Evolutionary conservation across 2,329 filamentous ascomycete species (phyloP).

Genomic region (Sphaerulina musiva): DNA sequence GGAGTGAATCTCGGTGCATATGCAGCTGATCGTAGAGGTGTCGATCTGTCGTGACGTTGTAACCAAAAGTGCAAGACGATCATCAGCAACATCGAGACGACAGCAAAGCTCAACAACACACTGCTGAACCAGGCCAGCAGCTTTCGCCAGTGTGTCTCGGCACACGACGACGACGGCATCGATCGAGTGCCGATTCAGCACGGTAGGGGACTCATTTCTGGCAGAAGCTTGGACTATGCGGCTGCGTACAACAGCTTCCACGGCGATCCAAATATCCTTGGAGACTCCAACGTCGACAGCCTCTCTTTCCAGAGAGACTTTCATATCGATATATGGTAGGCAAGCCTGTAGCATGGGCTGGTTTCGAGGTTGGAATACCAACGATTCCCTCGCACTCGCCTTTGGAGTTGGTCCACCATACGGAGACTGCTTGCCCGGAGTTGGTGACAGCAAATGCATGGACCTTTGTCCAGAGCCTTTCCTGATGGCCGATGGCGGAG

Average conservation of each 20-base stretch:
- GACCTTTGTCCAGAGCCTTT: constrained; percentile 9
- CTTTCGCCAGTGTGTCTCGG: constrained; percentile 7
- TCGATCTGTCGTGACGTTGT: constrained; percentile 6
- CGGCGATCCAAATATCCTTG: constrained; percentile 28
- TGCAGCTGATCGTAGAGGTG: constrained; percentile 8
- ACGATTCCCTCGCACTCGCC: constrained; percentile 4
- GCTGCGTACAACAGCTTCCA: constrained; percentile 26
- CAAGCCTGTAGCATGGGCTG: neutral
- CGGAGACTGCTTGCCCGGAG: constrained; percentile 10
- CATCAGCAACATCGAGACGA: constrained; percentile 11
- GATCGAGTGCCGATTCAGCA: constrained; percentile 2
- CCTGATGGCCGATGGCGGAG: constrained; percentile 10
- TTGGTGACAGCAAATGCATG: constrained; percentile 12
- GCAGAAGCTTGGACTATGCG: constrained; percentile 10
- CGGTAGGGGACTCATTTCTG: neutral
- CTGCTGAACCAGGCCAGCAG: constrained; percentile 7
- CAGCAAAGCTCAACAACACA: constrained; percentile 18
- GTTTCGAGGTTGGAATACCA: neutral
- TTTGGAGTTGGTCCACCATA: constrained; percentile 20
- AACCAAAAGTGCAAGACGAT: constrained; percentile 13
- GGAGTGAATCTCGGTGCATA: constrained; percentile 15
- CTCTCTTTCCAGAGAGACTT: constrained; percentile 19
- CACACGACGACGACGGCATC: constrained; percentile 16
- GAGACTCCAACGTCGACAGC: constrained; percentile 25
- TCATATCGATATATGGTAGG: constrained; percentile 28